phyloP scores from a whole-genome alignment of 1,139 yeast genomes.

The Lodderomyces oxycetoniae region DNA sequence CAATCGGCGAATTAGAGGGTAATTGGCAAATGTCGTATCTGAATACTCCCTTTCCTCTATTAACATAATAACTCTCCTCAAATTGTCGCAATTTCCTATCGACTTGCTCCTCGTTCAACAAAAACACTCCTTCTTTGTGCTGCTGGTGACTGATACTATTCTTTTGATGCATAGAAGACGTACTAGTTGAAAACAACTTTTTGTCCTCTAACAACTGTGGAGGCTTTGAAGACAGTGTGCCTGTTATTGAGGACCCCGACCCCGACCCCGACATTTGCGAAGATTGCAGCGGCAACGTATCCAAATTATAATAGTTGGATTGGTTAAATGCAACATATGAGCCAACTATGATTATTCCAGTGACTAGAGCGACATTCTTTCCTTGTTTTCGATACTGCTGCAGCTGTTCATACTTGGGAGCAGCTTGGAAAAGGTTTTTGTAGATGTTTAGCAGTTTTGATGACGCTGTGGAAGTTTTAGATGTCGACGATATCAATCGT shows the following conservation, averaged over 20 bases:
- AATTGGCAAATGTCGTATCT: conserved; percentile 88
- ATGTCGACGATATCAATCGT: conserved; percentile 12
- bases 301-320: conserved; percentile 40
- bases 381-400: conserved; percentile 15
- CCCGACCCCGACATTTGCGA: conserved; percentile 5
- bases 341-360: conserved; percentile 46
- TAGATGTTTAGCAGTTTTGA: conserved; percentile 6
- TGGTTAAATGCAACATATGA: conserved; percentile 41
- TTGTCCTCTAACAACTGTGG: conserved; percentile 19
- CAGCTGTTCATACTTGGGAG: conserved; percentile 7
- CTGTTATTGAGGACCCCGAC: not conserved
- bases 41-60: conserved; percentile 86
- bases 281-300: conserved; percentile 30
- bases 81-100: conserved; percentile 61
- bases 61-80: conserved; percentile 77
- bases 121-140: conserved; percentile 39
- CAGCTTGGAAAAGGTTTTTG: conserved; percentile 7
- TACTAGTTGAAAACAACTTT: conserved; percentile 41
- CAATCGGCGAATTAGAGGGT: conserved; percentile 90
- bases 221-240: conserved; percentile 3
- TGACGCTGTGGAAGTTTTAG: conserved; percentile 8
- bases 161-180: conserved; percentile 38
- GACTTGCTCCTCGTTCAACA: conserved; percentile 72
- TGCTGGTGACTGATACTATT: conserved; percentile 41
- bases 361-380: conserved; percentile 38